phyloP scores from a whole-genome alignment of 345 rosid genomes.

The Populus euphratica region DNA sequence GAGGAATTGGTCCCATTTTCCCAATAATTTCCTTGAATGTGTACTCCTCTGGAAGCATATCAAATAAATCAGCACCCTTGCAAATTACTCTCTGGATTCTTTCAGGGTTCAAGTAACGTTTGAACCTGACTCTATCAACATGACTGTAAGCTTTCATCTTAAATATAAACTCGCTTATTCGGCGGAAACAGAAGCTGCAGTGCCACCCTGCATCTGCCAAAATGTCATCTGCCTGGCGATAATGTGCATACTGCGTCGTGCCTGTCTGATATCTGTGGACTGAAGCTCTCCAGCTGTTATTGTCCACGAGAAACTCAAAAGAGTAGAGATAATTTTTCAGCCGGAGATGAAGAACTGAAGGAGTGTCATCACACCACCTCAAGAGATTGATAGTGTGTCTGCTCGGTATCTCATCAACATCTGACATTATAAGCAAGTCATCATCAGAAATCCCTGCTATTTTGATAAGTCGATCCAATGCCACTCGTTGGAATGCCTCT shows the following conservation, averaged over 20 bases:
- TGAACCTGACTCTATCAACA: constrained; percentile 61
- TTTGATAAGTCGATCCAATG: constrained; percentile 67
- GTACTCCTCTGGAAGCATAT: constrained; percentile 78
- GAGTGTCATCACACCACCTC: constrained; percentile 76
- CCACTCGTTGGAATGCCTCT: constrained; percentile 78
- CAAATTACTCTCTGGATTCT: constrained; percentile 68
- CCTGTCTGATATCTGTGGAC: constrained; percentile 67
- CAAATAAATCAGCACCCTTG: constrained; percentile 61
- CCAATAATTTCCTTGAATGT: constrained; percentile 66
- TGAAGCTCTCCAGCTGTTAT: constrained; percentile 85
- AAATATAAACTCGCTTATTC: constrained; percentile 58
- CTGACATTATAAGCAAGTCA: constrained; percentile 82
- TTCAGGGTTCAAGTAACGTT: constrained; percentile 51
- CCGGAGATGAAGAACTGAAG: constrained; percentile 67
- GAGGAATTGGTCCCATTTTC: constrained; percentile 77
- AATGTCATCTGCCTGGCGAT: constrained; percentile 57
- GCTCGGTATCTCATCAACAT: constrained; percentile 89
- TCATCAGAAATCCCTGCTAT: constrained; percentile 73
- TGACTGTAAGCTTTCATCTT: constrained; percentile 83
- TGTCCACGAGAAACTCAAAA: constrained; percentile 69
- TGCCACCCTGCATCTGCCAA: constrained; percentile 83
- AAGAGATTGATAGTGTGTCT: constrained; percentile 78
- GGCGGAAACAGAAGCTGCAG: constrained; percentile 67
- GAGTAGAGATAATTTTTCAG: constrained; percentile 79
- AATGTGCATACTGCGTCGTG: constrained; percentile 61